These are phyloP conservation scores for Suzukiozyma palmioleophila DNA, from an alignment of 1,139 yeast species.

Conservation along the genomic window DNA sequence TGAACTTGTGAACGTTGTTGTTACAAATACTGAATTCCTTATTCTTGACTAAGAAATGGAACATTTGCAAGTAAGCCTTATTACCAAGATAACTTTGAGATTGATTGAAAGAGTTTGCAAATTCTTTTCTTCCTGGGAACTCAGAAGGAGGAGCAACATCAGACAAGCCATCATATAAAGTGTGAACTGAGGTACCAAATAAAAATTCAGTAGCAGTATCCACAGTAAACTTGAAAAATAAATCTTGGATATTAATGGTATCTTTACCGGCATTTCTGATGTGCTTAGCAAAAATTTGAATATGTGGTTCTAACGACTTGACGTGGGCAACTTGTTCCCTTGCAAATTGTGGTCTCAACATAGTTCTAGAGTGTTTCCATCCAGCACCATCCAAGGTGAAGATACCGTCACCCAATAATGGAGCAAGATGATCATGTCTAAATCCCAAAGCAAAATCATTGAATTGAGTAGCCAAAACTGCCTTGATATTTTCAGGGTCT, in stretches of 20 bases:
- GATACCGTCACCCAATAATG: constrained; percentile 53
- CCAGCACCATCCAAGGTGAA: constrained; percentile 54
- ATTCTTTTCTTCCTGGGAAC: constrained; percentile 14
- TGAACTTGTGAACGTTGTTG: constrained; percentile 30
- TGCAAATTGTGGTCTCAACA: constrained; percentile 53
- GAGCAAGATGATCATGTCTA: constrained; percentile 37
- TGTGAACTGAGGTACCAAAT: constrained; percentile 50
- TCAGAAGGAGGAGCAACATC: constrained; percentile 8
- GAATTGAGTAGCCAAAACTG: constrained; percentile 40
- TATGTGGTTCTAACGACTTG: constrained; percentile 41
- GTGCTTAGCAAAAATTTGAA: constrained; percentile 32
- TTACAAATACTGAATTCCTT: constrained; percentile 25
- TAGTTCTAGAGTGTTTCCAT: constrained; percentile 53
- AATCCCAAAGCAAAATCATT: constrained; percentile 48
- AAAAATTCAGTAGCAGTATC: constrained; percentile 58
- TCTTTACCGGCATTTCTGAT: constrained; percentile 19
- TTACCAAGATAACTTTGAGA: constrained; percentile 25
- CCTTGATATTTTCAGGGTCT: constrained; percentile 33
- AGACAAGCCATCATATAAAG: constrained; percentile 25
- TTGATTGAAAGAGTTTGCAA: constrained; percentile 26
- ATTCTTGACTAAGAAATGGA: constrained; percentile 26
- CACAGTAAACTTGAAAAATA: constrained; percentile 43
- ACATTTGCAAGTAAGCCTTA: constrained; percentile 22
- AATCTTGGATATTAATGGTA: constrained; percentile 32
- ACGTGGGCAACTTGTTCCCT: constrained; percentile 48